Conservation (phyloP, 2,329 filamentous ascomycete genomes). For the Sarocladium brachiariae region DNA sequence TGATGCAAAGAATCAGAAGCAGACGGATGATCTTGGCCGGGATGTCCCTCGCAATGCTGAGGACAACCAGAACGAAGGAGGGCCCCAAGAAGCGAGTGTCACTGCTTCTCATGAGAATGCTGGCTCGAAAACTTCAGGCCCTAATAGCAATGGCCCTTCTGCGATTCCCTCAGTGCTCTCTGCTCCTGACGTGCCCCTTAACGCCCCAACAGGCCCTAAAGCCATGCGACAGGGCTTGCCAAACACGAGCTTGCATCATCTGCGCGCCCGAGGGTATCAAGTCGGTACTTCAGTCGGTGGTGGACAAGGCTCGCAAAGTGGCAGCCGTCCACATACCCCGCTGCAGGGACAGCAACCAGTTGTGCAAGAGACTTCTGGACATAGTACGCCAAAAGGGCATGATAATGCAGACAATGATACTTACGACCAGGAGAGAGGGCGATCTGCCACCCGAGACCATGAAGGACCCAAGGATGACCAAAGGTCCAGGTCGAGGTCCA, state of each 20-base stretch:
- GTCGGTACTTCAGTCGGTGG: slow-evolving; percentile 29
- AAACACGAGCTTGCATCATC: slow-evolving; percentile 68
- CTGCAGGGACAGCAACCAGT: slow-evolving; percentile 10
- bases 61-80: neutral
- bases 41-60: slow-evolving; percentile 7
- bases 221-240: slow-evolving; percentile 87
- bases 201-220: slow-evolving; percentile 85
- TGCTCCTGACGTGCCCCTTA: slow-evolving; percentile 46
- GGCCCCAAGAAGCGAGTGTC: neutral
- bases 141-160: slow-evolving; percentile 11
- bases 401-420: slow-evolving; percentile 27
- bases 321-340: slow-evolving; percentile 18
- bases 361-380: slow-evolving; percentile 11
- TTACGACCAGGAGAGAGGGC: slow-evolving; percentile 21
- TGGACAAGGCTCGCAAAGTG: slow-evolving; percentile 1
- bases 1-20: slow-evolving; percentile 21
- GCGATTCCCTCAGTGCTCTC: slow-evolving; percentile 26
- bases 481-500: neutral
- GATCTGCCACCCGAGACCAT: slow-evolving; percentile 10
- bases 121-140: neutral
- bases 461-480: slow-evolving; percentile 16
- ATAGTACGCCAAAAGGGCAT: slow-evolving; percentile 21
- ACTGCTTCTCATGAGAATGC: slow-evolving; percentile 15
- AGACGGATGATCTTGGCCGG: slow-evolving; percentile 6
- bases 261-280: slow-evolving; percentile 47